Percentiles rank a stretch among this genome's conserved stretches.
phyloP scores from a whole-genome alignment of 306 rosid genomes.

The Cucurbita ficifolia region DNA sequence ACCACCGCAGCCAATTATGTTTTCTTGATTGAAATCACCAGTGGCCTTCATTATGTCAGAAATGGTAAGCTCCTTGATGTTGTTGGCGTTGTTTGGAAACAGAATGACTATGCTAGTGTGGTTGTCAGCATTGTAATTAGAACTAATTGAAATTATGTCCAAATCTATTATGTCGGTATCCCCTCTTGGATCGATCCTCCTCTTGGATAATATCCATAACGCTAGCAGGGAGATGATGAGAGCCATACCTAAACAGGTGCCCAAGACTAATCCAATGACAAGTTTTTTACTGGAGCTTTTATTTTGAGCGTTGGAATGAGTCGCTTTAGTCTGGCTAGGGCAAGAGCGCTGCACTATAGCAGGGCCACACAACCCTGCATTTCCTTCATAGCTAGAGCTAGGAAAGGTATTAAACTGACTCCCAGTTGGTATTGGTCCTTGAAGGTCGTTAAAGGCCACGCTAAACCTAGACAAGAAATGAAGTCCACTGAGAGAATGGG shows the following conservation, averaged over 20 bases:
- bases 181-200: slow-evolving; percentile 72
- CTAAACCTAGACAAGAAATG: slow-evolving; percentile 75
- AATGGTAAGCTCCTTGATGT: slow-evolving; percentile 61
- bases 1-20: slow-evolving; percentile 89
- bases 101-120: slow-evolving; percentile 71
- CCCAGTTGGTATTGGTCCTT: slow-evolving; percentile 64
- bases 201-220: slow-evolving; percentile 69
- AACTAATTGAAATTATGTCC: slow-evolving; percentile 41
- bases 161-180: slow-evolving; percentile 52
- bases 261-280: slow-evolving; percentile 27
- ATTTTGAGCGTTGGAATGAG: slow-evolving; percentile 1
- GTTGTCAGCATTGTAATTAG: slow-evolving; percentile 38
- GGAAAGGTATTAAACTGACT: slow-evolving; percentile 73
- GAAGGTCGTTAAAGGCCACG: slow-evolving; percentile 67
- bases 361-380: slow-evolving; percentile 49
- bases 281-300: slow-evolving; percentile 28
- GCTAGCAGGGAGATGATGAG: slow-evolving; percentile 26
- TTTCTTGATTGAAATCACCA: slow-evolving; percentile 76
- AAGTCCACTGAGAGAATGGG: slow-evolving; percentile 44
- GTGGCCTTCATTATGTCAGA: slow-evolving; percentile 77
- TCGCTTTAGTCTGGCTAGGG: slow-evolving; percentile 12
- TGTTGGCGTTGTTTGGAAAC: slow-evolving; percentile 49
- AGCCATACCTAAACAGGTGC: slow-evolving; percentile 33
- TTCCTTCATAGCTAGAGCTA: slow-evolving; percentile 53
- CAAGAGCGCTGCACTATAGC: slow-evolving; percentile 39